Conservation (phyloP, 2,329 filamentous ascomycete species). For the Trichoderma sp. region DNA sequence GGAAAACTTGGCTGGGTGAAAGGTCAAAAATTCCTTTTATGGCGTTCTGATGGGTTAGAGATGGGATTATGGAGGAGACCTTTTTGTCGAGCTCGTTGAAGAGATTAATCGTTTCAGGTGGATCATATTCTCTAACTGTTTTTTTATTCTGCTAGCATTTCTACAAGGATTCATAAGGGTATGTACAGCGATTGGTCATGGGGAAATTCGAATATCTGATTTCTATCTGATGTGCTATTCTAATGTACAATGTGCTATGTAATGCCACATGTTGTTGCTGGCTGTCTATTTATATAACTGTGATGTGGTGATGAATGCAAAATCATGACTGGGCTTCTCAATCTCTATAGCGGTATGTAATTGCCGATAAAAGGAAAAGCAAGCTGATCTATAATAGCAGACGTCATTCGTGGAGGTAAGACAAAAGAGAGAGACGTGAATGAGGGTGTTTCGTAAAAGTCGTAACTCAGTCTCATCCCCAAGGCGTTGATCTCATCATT, state of each 20-base stretch:
- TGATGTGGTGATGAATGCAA: not conserved
- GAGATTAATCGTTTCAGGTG: not conserved
- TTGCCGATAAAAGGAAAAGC: not conserved
- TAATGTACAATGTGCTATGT: constrained; percentile 9
- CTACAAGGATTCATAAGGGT: not conserved
- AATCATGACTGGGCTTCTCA: not conserved
- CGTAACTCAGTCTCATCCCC: not conserved
- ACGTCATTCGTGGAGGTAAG: not conserved
- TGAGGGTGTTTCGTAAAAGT: not conserved
- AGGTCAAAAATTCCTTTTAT: constrained; percentile 29
- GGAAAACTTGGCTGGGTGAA: constrained; percentile 23
- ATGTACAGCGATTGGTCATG: not conserved
- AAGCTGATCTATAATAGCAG: not conserved
- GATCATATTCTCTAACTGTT: not conserved
- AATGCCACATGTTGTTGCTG: not conserved
- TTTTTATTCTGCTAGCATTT: not conserved
- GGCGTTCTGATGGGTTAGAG: constrained; percentile 34
- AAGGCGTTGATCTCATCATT: not conserved
- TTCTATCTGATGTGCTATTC: constrained; percentile 24
- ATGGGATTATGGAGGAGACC: not conserved
- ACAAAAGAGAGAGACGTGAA: not conserved
- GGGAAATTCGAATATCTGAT: constrained; percentile 12
- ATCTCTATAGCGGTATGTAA: not conserved
- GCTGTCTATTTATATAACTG: not conserved
- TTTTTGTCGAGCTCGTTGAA: not conserved